Base-by-base conservation (phyloP, 2,329 filamentous ascomycete genomes). In the Chaetoscypha palmicola region DNA sequence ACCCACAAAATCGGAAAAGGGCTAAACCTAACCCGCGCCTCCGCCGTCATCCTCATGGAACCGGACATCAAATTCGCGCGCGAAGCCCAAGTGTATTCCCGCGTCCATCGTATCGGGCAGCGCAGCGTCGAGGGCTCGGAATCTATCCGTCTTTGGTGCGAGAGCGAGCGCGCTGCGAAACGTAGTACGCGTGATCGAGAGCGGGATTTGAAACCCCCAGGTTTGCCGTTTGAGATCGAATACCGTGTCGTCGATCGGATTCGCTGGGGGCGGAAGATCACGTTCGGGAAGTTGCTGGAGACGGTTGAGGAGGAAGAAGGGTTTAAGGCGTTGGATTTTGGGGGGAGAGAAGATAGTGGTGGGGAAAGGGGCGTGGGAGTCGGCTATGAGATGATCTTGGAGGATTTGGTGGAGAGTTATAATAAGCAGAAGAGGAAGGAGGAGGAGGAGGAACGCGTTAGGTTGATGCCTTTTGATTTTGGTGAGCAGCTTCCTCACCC, bases 81-180 rank as follows among this genome's bases (percentile, higher is more conserved):
- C 2, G 47, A 49, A 23, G 20, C 35, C 21, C 47, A 49, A 26
- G 39, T 26, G 12, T 49, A 49, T 38, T 41, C 40, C 7, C 39
- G 47, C 17, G 33, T 49, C 2, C 44, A 49, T 34, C 30, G 47
- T 3, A 47, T 49, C 17, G 47, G 47, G n/a, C 39, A 49, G 19
- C 20, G 24, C n/a, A 28, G 26, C 11, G 32, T 34, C 28, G 33
- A 24, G 2, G 20, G 21, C n/a, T 39, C 40, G n/a, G 14, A 22
- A 2, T 36, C 33, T 22, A 47, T 31, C 30, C 30, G 47, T 7
- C 37, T 48, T 11, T 35, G 20, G 20, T 16, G 20, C 21, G 40
- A 42, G 30, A 42, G 4, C 14, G 12, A 5, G 19, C 9, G 9
- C 11, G 16, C 22, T 10, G 22, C 5, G 20, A 8, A 23, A 8